These are phyloP conservation scores for Scenedesmus sp. DNA, from an alignment of 163 green algal species.

Conservation along the genomic window DNA sequence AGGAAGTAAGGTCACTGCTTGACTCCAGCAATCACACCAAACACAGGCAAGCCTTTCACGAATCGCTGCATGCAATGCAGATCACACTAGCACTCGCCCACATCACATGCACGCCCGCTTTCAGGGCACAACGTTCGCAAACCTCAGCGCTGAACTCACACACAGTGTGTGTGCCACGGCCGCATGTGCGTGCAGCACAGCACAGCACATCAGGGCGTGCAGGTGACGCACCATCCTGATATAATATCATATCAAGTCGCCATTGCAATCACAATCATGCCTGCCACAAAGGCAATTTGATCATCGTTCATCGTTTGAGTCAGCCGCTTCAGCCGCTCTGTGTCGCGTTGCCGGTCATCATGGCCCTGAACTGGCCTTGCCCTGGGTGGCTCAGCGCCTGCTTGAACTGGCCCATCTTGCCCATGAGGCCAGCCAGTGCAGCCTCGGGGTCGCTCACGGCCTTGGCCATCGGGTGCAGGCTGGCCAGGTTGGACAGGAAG, in stretches of 20 bases:
- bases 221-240: no score
- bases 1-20: constrained; percentile 11
- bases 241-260: no score
- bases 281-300: no score
- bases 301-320: no score
- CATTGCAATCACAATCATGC: no score
- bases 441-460: background rate
- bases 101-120: no score
- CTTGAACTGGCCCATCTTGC: constrained; percentile 3
- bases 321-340: background rate
- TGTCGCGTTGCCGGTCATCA: background rate
- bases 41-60: background rate
- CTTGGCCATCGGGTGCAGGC: background rate
- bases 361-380: background rate
- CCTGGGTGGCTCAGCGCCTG: background rate
- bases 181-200: background rate
- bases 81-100: no score
- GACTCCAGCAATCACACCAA: background rate
- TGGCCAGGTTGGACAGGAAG: background rate
- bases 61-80: background rate
- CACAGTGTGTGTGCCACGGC: no score
- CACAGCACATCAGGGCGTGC: no score
- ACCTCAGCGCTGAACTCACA: no score
- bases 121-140: no score
- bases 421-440: background rate